Evolutionary conservation across 176 grass and related monocot species (phyloP), one percentile per base, ranked within the genome.

Genomic region (Tuctoria greenei): DNA sequence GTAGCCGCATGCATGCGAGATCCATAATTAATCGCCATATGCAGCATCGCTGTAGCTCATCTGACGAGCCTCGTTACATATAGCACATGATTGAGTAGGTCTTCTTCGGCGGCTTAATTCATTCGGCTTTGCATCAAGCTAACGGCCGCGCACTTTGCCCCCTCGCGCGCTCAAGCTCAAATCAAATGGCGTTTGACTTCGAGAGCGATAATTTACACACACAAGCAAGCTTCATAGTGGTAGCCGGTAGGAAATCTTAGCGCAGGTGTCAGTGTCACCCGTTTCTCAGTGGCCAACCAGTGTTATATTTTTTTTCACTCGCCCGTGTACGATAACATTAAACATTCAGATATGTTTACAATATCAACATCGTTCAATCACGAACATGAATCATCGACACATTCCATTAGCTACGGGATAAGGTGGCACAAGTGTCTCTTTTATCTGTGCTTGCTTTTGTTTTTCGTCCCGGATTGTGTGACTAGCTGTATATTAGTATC

Each of bases 391-490:
- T 26, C 52, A 46, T 45, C 65, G 39, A 60, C 77, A 61, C 16
- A 5, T 24, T 12, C 66, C 54, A 61, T 79, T 69, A 79, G 66
- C 66, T 36, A 61, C 39, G 40, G n/a, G 42, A 62, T 54, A 73
- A 73, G 44, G 59, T 64, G 45, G 7, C 36, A 65, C 36, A 35
- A 54, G 6, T 28, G 60, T 82, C 17, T 39, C 34, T 51, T 38
- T 61, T 31, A 31, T 31, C 31, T 3, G 27, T 12, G 5, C 18
- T 70, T 61, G 39, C 26, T 63, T 62, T 60, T 31, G 31, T 5
- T 35, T 62, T 71, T 37, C 13, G 21, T 17, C 68, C 46, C 11
- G 7, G 59, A 54, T 41, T 40, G 79, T 64, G 61, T 55, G 36
- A n/a, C n/a, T n/a, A n/a, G 69, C 24, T 55, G 67, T 64, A 1